Base-by-base conservation (phyloP, 768 basidiomycete species). In the Pulveroboletus sp. region DNA sequence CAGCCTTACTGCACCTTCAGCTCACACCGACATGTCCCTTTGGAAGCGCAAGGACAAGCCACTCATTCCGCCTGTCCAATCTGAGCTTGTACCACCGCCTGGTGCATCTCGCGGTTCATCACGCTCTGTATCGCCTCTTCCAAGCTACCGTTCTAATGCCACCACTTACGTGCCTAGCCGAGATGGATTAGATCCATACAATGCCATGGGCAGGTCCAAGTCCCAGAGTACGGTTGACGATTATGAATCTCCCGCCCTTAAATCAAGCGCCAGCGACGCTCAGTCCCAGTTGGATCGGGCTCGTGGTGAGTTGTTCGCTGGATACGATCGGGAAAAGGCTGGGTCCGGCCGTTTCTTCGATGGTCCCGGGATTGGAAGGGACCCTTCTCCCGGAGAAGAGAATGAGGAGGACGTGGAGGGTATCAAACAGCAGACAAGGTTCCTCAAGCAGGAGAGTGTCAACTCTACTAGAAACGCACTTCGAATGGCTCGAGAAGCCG, bases 401-500 rank as follows among this genome's bases (percentile, higher is more conserved):
- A 82, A 81, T 43, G 90, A 92, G 1, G 90, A 93, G 51, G 94
- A 94, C 54, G 74, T 94, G 6, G 95, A 99, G 70, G 91, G 86
- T 21, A 97, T 99, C 70, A 97, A 97, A 72, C 82, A 90, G 60
- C 86, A 94, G 69, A 93, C 90, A 51, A 79, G 84, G 48, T 89
- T 80, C 61, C 65, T 87, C 52, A 98, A 99, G 71, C 93, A 97
- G 69, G 94, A 97, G 59, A 87, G 84, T 63, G 85, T 94, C 40
- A 84, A 81, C 46, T 87, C 89, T 14, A 89, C 93, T 1, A 75
- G 94, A 59, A 97, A 98, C 69, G 95, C 95, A 12, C 76, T 99
- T 43, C 79, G 93, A 36, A 77, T 97, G 64, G 95, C 94, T 33
- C 77, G 86, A n/a, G 94, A 98, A 68, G 93, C 95, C 0, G 95